A percentile compares a stretch with the other conserved stretches of the same genome.
These are phyloP conservation scores for Beauveria brongniartii DNA, from an alignment of 2,329 filamentous ascomycete genomes.

Conservation along the genomic window DNA sequence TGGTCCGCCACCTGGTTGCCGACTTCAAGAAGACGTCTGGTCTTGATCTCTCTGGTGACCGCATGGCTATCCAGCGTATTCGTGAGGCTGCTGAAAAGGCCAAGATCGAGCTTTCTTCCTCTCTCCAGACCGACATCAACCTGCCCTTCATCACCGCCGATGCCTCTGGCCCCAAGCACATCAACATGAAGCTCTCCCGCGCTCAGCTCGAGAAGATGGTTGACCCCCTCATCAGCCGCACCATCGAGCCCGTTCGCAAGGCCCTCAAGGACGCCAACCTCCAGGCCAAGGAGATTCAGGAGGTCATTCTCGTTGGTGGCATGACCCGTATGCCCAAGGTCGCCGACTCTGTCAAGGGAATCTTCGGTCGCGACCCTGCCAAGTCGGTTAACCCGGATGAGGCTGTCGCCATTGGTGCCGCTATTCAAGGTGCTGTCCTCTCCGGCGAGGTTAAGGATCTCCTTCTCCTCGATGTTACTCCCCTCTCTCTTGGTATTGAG, in stretches of 20 bases:
- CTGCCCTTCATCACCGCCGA: slow-evolving; percentile 98
- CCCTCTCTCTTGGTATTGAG: slow-evolving; percentile 95
- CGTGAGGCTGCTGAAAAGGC: slow-evolving; percentile 98
- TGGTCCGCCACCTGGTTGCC: slow-evolving; percentile 87
- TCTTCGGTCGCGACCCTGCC: slow-evolving; percentile 92
- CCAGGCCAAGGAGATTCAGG: slow-evolving; percentile 87
- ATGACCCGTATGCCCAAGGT: slow-evolving; percentile 99
- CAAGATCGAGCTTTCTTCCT: slow-evolving; percentile 97
- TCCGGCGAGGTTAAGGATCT: slow-evolving; percentile 96
- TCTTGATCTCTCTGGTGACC: slow-evolving; percentile 82
- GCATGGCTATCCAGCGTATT: slow-evolving; percentile 98
- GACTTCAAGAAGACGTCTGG: slow-evolving; percentile 96
- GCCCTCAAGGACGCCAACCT: slow-evolving; percentile 93
- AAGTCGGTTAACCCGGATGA: slow-evolving; percentile 99
- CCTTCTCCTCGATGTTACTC: slow-evolving; percentile 89
- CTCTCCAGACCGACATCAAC: slow-evolving; percentile 94
- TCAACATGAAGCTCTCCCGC: slow-evolving; percentile 89
- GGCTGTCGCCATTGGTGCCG: slow-evolving; percentile 94
- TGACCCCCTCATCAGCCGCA: slow-evolving; percentile 78
- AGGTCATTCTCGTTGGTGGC: slow-evolving; percentile 95
- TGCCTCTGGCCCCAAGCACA: slow-evolving; percentile 92
- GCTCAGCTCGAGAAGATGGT: slow-evolving; percentile 90
- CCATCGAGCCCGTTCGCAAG: slow-evolving; percentile 90
- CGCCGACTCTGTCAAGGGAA: slow-evolving; percentile 86
- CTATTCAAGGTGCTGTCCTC: slow-evolving; percentile 93